phyloP scores from a whole-genome alignment of 176 grass and related monocot species.

The Rhynchospora pubera region DNA sequence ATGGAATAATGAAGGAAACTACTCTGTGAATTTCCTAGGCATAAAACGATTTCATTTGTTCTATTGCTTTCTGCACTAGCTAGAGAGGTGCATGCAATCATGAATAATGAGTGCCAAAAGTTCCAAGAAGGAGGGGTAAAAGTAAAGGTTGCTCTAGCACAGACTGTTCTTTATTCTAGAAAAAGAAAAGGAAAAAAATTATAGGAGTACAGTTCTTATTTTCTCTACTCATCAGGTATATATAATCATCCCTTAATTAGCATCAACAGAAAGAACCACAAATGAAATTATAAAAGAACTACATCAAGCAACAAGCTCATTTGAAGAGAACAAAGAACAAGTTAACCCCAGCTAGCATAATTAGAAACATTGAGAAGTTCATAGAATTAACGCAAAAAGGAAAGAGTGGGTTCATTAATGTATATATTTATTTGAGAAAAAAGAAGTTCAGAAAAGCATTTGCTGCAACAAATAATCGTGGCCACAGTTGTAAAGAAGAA shows the following conservation, averaged over 20 bases:
- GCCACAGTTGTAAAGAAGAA: background rate
- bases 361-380: background rate
- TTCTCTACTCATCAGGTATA: background rate
- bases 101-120: background rate
- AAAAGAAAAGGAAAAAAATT: too few species aligned
- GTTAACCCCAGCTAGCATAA: background rate
- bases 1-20: background rate
- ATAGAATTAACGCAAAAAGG: background rate
- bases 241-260: too few species aligned
- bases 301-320: background rate
- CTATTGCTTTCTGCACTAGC: background rate
- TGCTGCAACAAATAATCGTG: background rate
- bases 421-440: slow-evolving; percentile 1
- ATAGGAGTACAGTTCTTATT: background rate
- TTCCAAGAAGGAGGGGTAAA: background rate
- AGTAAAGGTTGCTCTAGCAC: slow-evolving; percentile 3
- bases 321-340: background rate
- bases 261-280: background rate
- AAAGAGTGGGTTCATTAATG: too few species aligned
- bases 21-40: background rate
- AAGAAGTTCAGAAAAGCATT: background rate
- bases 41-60: slow-evolving; percentile 13
- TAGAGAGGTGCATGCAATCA: slow-evolving; percentile 2
- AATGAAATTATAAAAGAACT: background rate
- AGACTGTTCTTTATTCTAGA: background rate